phyloP scores from a whole-genome alignment of 2,329 filamentous ascomycete genomes.

The Sporothrix phasma region DNA sequence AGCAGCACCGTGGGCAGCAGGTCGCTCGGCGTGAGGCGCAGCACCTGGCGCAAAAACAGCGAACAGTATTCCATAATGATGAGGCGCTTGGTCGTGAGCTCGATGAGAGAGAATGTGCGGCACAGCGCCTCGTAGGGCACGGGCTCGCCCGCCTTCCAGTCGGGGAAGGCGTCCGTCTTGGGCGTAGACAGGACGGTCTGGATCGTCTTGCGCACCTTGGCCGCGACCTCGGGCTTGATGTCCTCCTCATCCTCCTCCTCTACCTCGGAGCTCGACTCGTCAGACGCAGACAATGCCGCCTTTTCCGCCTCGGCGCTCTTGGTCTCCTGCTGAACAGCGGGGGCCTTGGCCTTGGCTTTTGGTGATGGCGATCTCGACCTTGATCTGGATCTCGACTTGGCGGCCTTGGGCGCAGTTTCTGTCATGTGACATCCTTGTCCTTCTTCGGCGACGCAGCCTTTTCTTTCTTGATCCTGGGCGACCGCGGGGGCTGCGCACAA shows the following conservation, averaged over 20 bases:
- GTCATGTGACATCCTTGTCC: not conserved
- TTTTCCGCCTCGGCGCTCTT: slow-evolving; percentile 36
- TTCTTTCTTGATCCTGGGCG: not conserved
- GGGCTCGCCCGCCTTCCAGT: slow-evolving; percentile 82
- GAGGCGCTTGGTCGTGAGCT: slow-evolving; percentile 86
- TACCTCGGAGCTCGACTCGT: slow-evolving; percentile 19
- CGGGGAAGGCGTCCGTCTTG: slow-evolving; percentile 75
- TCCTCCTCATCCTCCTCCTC: slow-evolving; percentile 38
- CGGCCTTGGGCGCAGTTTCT: not conserved
- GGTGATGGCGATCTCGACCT: slow-evolving; percentile 26
- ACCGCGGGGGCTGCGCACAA: not conserved
- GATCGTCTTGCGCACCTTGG: slow-evolving; percentile 69
- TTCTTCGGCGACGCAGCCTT: not conserved
- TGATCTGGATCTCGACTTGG: slow-evolving; percentile 29
- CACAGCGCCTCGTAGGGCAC: slow-evolving; percentile 93
- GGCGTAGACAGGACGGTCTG: slow-evolving; percentile 74
- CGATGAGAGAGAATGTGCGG: slow-evolving; percentile 86
- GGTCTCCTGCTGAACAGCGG: slow-evolving; percentile 29
- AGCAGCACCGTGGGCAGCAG: slow-evolving; percentile 80
- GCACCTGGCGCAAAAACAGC: slow-evolving; percentile 85
- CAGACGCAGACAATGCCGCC: slow-evolving; percentile 31
- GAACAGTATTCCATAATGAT: slow-evolving; percentile 84
- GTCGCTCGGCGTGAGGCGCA: slow-evolving; percentile 79
- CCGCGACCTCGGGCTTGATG: slow-evolving; percentile 56
- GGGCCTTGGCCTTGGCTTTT: slow-evolving; percentile 19